Evolutionary conservation across 179 eudicot genomes (phyloP), one percentile per base, ranked within the genome.

Genomic region (Gypsophila paniculata): DNA sequence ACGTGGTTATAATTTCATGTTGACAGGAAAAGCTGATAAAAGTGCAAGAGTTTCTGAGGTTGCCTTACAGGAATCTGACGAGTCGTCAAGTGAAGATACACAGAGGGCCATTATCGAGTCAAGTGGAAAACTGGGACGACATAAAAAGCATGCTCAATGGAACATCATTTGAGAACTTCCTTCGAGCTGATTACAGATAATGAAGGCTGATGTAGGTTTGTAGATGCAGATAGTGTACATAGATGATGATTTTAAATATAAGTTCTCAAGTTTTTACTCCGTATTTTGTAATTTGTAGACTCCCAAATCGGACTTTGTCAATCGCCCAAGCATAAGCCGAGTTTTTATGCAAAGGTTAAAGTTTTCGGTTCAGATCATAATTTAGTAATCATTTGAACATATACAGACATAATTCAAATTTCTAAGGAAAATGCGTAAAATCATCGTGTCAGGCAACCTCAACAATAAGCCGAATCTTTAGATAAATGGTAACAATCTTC

Each of bases 51-150:
- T 77, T 77, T 52, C 76, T 77, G 44, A 15, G 19, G 13, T 11
- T 77, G 42, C 73, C 80, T 38, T 39, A 19, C 69, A 61, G 73
- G 51, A 72, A 72, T 52, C 73, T 77, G 2, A 67, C 61, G 9
- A 72, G 77, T 22, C 61, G 77, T 74, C 77, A 77, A n/a, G 70
- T 77, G 0, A 77, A 77, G 49, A 72, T 77, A 72, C 80, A 77
- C 65, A 42, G 52, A 12, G 77, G 80, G 58, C 76, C 76, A 23
- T 10, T 73, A 69, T 58, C 70, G 2, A 54, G 32, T 10, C 77
- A 77, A 73, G 74, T 77, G 2, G 74, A 53, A 23, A 77, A 72
- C 42, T 77, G 77, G 80, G 77, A 73, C 15, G 77, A 77, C 17
- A 46, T 77, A 11, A 25, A 52, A 52, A 68, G 13, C 36, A 53